Conservation (phyloP, 108 stramenopile genomes). For the Fragilaria radians region DNA sequence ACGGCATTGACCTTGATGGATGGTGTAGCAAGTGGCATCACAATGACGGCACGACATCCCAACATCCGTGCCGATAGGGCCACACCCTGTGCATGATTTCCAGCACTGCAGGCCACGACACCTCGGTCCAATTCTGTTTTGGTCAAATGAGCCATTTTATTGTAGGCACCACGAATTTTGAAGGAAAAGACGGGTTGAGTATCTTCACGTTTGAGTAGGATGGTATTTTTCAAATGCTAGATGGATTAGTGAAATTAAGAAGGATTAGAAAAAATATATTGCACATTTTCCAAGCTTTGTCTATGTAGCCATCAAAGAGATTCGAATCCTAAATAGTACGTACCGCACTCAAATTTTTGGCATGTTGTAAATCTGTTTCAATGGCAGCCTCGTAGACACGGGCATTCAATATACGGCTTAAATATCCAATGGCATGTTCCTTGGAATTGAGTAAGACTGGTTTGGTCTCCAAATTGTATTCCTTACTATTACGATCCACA, state of each 20-base stretch:
- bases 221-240: slow-evolving; percentile 68
- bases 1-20: slow-evolving; percentile 95
- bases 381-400: slow-evolving; percentile 93
- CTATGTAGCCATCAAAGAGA: neutral
- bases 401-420: slow-evolving; percentile 84
- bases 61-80: slow-evolving; percentile 83
- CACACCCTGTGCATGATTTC: slow-evolving; percentile 98
- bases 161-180: slow-evolving; percentile 98
- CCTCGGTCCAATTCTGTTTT: slow-evolving; percentile 50
- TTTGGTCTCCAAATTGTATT: slow-evolving; percentile 6
- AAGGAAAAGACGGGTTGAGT: slow-evolving; percentile 96
- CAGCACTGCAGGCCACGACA: slow-evolving; percentile 95
- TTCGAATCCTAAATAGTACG: too few species aligned
- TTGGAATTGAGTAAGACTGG: slow-evolving; percentile 48
- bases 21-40: slow-evolving; percentile 96
- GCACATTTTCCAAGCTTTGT: neutral
- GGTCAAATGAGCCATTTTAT: slow-evolving; percentile 88
- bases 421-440: slow-evolving; percentile 64
- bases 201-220: slow-evolving; percentile 88
- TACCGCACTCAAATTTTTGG: slow-evolving; percentile 74
- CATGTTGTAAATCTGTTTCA: slow-evolving; percentile 92
- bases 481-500: slow-evolving; percentile 1
- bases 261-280: slow-evolving; percentile 5
- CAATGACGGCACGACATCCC: slow-evolving; percentile 85
- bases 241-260: slow-evolving; percentile 5